Evolutionary conservation across 208 protist species (phyloP).

Genomic region (Leishmania braziliensis): DNA sequence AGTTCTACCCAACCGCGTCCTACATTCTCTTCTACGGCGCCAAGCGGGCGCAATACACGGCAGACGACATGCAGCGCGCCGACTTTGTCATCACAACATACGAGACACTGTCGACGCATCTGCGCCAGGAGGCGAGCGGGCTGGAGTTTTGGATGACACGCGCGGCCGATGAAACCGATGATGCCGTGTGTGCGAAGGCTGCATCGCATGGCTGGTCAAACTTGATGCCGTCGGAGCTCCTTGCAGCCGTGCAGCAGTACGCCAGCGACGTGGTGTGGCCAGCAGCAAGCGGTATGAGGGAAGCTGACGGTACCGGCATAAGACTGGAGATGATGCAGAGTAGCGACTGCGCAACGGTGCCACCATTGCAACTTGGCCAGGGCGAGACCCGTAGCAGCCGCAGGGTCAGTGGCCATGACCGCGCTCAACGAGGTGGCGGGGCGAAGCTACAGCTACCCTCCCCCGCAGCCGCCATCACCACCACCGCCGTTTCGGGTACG

Average conservation of each 20-base stretch:
- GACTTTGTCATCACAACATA: conserved; percentile 78
- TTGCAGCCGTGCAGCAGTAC: conserved; percentile 9
- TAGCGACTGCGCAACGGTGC: not conserved
- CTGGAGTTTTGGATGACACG: conserved; percentile 18
- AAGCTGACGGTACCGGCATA: not conserved
- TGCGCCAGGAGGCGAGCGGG: conserved; percentile 42
- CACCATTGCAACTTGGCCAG: not conserved
- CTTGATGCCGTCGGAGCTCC: conserved; percentile 14
- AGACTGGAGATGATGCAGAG: not conserved
- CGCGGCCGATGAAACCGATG: conserved; percentile 9
- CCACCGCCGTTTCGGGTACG: not conserved
- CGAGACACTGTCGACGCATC: conserved; percentile 55
- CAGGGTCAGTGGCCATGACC: not conserved
- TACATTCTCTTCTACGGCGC: conserved; percentile 62
- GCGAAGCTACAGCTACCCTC: not conserved
- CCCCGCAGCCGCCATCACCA: not conserved
- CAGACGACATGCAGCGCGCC: conserved; percentile 33
- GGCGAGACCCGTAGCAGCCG: not conserved
- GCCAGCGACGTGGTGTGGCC: conserved; percentile 24
- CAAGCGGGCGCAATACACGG: conserved; percentile 43
- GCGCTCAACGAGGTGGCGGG: not conserved
- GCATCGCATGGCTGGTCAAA: conserved; percentile 16
- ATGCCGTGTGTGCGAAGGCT: conserved; percentile 17
- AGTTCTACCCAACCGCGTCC: conserved; percentile 44
- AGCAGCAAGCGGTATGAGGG: not conserved